Percentiles rank a stretch among this genome's conserved stretches.
These are phyloP conservation scores for Oryza punctata DNA, from an alignment of 176 grass and related monocot species.

Conservation along the genomic window DNA sequence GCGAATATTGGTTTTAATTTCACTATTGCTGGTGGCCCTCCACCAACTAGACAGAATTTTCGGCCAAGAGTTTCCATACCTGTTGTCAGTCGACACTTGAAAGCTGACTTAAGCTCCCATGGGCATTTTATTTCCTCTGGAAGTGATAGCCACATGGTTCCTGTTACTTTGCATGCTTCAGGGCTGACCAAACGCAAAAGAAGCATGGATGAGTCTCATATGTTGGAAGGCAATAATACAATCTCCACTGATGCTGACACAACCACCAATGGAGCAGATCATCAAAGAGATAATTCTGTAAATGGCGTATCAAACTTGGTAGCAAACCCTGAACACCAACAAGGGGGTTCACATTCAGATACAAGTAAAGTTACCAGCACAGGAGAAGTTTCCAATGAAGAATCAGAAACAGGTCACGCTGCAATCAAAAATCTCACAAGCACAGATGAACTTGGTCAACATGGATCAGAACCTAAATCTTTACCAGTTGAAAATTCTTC, in stretches of 20 bases:
- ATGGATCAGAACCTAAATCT: conserved; percentile 26
- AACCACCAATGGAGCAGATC: conserved; percentile 27
- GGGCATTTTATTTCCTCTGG: conserved; percentile 36
- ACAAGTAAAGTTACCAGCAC: conserved; percentile 34
- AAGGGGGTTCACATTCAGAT: conserved; percentile 34
- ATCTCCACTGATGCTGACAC: conserved; percentile 2
- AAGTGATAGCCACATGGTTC: conserved; percentile 40
- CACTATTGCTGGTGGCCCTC: conserved; percentile 92
- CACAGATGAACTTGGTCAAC: conserved; percentile 20
- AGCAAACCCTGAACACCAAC: conserved; percentile 18
- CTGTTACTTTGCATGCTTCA: conserved; percentile 41
- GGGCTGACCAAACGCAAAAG: conserved; percentile 73
- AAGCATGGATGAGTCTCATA: conserved; percentile 53
- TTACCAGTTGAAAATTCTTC: conserved; percentile 14
- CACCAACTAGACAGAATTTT: conserved; percentile 78
- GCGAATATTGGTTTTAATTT: conserved; percentile 72
- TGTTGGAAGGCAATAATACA: conserved; percentile 23
- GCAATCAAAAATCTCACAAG: conserved; percentile 37
- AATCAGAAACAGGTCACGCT: conserved; percentile 33
- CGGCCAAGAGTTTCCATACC: conserved; percentile 84
- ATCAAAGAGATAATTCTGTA: conserved; percentile 41
- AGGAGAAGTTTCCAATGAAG: conserved; percentile 42
- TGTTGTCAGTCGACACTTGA: conserved; percentile 83
- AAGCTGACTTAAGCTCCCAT: conserved; percentile 52
- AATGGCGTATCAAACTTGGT: conserved; percentile 26